A percentile compares a stretch with the other conserved stretches of the same genome.
phyloP scores from a whole-genome alignment of 495 filamentous ascomycete species.

The Lasiosphaeria miniovina region DNA sequence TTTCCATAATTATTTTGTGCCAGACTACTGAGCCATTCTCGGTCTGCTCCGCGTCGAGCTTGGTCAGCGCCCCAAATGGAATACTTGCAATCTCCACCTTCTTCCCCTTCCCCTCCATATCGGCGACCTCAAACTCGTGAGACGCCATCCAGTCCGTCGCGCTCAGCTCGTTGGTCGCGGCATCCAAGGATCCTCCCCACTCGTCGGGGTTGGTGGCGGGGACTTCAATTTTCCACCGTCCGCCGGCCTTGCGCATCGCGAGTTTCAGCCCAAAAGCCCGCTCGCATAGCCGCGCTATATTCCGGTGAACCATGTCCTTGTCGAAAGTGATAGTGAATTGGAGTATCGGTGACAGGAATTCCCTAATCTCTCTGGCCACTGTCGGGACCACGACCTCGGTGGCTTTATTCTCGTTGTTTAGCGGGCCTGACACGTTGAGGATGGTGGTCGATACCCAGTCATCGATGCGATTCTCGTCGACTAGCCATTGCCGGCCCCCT shows the following conservation, averaged over 20 bases:
- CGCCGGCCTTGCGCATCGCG: slow-evolving; percentile 1
- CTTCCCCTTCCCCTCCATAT: neutral
- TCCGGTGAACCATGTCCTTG: slow-evolving; percentile 2
- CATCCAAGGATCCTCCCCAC: slow-evolving; percentile 7
- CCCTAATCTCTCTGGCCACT: too few species aligned
- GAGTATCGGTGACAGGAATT: slow-evolving; percentile 6
- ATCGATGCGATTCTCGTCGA: too few species aligned
- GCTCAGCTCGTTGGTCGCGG: neutral
- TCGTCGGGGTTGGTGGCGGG: slow-evolving; percentile 3
- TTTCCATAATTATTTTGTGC: too few species aligned
- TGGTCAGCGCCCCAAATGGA: slow-evolving; percentile 17
- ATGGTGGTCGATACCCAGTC: too few species aligned
- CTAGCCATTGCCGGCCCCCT: too few species aligned
- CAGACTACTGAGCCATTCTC: too few species aligned
- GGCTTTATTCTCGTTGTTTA: too few species aligned
- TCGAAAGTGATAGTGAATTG: neutral
- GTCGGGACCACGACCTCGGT: too few species aligned
- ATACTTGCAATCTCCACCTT: slow-evolving; percentile 1
- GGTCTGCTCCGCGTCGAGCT: neutral
- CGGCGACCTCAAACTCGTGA: neutral
- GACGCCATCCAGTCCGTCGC: neutral
- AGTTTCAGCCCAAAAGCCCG: slow-evolving; percentile 18
- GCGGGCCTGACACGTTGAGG: too few species aligned
- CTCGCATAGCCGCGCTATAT: slow-evolving; percentile 9
- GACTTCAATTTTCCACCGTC: slow-evolving; percentile 12